Evolutionary conservation across 345 rosid species (phyloP), one percentile per base, ranked within the genome.

Genomic region (Zanthoxylum bungeanum): DNA sequence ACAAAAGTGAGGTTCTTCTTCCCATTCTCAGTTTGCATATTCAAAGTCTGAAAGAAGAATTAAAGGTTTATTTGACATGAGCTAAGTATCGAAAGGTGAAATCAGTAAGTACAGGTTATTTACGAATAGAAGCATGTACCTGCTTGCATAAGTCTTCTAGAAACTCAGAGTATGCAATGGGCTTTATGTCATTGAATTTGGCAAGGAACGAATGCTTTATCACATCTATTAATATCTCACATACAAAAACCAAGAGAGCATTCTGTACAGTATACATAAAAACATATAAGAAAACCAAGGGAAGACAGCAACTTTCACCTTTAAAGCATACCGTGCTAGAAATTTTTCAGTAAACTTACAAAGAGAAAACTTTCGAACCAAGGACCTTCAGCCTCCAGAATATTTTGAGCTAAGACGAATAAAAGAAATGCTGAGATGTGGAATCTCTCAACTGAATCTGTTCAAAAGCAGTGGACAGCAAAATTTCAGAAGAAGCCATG

Each of bases 191-290:
- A 69, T 93, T 93, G 86, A 96, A 93, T 78, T 93, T 96, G 67
- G 99, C 98, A 66, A 96, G 95, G 78, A 96, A 96, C 55, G 99
- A 93, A 88, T 96, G 99, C 76, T 96, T 93, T 79, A 93, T 88
- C 65, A 88, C 89, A 78, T 93, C 98, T 72, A 93, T 84, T 73
- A 86, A 73, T 87, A 91, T 80, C 80, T 96, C 99, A 72, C 97
- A 89, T 50, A 86, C 5, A 79, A 79, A 89, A 73, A 95, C 99
- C 89, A 83, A 66, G n/a, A 85, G 78, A 27, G 97, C 97, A 71
- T 92, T 91, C 99, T 96, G 90, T 86, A 85, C 42, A 78, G 52
- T 75, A 65, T 70, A 82, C 72, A 63, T 60, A 56, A 8, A 53
- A 31, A 42, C 7, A 62, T 50, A n/a, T 78, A 64, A 72, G 78